Evolutionary conservation across 495 filamentous ascomycete species (phyloP).

Genomic region (Barbatosphaeria neglecta): DNA sequence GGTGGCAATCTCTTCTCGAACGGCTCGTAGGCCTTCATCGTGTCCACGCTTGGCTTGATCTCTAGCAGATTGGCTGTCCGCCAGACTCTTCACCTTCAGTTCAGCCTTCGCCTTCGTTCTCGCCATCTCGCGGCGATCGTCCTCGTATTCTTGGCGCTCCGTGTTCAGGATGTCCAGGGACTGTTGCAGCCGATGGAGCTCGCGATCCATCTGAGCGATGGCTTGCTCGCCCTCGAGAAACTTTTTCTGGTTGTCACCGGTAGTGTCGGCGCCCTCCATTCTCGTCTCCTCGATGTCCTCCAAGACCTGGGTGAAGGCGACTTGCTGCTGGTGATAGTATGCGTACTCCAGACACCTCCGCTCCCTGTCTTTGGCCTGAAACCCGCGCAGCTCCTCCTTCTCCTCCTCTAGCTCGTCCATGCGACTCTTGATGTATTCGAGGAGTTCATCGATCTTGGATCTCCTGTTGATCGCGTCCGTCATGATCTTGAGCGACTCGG

Average conservation of each 20-base stretch:
- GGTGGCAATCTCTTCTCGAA: constrained; percentile 60
- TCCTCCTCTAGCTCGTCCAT: constrained; percentile 88
- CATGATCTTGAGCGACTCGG: constrained; percentile 94
- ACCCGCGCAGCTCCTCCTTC: constrained; percentile 85
- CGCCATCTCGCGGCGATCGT: constrained; percentile 72
- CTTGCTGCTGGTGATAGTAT: constrained; percentile 81
- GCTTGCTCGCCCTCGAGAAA: constrained; percentile 74
- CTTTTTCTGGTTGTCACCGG: constrained; percentile 65
- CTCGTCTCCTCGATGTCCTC: constrained; percentile 75
- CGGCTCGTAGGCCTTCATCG: constrained; percentile 58
- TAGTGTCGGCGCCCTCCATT: constrained; percentile 68
- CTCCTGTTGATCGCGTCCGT: constrained; percentile 90
- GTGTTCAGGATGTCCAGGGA: constrained; percentile 75
- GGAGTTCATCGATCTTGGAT: constrained; percentile 81
- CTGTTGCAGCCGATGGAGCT: constrained; percentile 67
- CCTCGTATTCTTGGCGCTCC: constrained; percentile 81
- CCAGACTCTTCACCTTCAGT: constrained; percentile 67
- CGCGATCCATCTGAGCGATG: constrained; percentile 61
- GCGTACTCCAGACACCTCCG: constrained; percentile 87
- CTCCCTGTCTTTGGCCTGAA: constrained; percentile 90
- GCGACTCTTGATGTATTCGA: constrained; percentile 83
- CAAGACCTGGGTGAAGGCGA: constrained; percentile 60
- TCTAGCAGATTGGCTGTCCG: constrained; percentile 68
- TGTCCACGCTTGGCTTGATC: constrained; percentile 58
- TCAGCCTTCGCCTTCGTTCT: constrained; percentile 72